Evolutionary conservation across 164 flowering plant genomes (phyloP).

Genomic region (Kingdonia uniflora): DNA sequence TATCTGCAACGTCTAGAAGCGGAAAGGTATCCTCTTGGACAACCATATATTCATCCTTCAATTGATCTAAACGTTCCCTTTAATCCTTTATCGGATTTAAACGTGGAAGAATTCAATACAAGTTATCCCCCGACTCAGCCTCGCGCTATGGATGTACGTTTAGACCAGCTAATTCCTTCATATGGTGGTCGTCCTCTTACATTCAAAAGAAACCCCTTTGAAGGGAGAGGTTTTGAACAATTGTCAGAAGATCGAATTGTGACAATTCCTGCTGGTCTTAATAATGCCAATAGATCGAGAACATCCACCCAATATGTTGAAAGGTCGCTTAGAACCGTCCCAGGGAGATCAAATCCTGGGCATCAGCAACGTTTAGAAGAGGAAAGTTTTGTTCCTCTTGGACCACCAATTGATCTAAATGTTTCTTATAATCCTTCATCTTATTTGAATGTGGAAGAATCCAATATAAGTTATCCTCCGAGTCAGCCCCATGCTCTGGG

Average conservation of each 20-base stretch:
- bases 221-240: conserved; percentile 48
- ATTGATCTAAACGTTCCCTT: too few relatives aligned
- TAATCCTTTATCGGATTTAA: too few relatives aligned
- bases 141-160: conserved; percentile 15
- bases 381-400: conserved; percentile 12
- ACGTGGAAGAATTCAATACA: conserved; percentile 15
- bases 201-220: conserved; percentile 69
- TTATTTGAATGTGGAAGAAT: too few relatives aligned
- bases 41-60: too few relatives aligned
- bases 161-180: conserved; percentile 46
- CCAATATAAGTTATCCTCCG: conserved; percentile 21
- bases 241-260: conserved; percentile 42
- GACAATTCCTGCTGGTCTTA: conserved; percentile 19
- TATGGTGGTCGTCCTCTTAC: conserved; percentile 50
- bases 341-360: conserved; percentile 22
- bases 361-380: conserved; percentile 14
- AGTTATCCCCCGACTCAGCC: conserved; percentile 23
- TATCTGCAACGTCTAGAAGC: conserved; percentile 14
- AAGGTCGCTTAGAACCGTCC: conserved; percentile 23
- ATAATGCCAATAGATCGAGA: conserved; percentile 20
- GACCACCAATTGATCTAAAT: too few relatives aligned
- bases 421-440: too few relatives aligned
- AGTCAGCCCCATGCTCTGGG: conserved; percentile 17
- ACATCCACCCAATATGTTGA: conserved; percentile 5
- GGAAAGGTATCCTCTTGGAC: conserved; percentile 13